phyloP scores from a whole-genome alignment of 2,329 filamentous ascomycete species.

The Ophiocordyceps camponoti-saundersi region DNA sequence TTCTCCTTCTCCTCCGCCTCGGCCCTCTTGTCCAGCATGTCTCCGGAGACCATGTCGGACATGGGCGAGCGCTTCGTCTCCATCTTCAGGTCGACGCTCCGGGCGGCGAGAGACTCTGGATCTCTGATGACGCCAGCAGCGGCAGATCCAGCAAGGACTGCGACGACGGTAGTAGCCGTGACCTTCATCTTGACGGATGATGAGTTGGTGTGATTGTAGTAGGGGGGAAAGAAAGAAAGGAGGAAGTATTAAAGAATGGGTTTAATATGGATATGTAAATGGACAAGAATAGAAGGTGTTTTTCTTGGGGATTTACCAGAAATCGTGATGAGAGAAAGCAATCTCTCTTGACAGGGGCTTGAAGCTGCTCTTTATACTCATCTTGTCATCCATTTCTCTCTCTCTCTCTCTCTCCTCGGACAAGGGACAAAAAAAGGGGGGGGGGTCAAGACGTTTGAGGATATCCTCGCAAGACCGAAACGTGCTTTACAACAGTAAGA shows the following conservation, averaged over 20 bases:
- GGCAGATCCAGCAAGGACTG: not conserved
- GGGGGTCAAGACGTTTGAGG: not conserved
- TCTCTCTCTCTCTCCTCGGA: too few species aligned
- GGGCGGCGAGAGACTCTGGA: not conserved
- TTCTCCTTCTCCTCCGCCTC: not conserved
- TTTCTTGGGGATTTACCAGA: not conserved
- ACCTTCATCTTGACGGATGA: not conserved
- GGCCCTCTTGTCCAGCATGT: not conserved
- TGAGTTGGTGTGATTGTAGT: too few species aligned
- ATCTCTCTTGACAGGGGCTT: not conserved
- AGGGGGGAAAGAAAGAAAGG: not conserved
- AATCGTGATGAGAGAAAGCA: not conserved
- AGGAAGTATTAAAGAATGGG: not conserved
- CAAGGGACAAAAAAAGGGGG: not conserved
- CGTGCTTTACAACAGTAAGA: not conserved
- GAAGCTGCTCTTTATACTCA: not conserved
- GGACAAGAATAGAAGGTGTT: not conserved
- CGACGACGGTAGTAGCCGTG: not conserved
- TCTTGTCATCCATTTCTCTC: not conserved
- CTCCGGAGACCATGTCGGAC: too few species aligned
- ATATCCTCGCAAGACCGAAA: not conserved
- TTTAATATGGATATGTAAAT: not conserved
- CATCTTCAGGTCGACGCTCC: not conserved
- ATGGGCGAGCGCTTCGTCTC: not conserved
- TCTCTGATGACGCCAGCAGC: not conserved